Evolutionary conservation across 148 eudicot species (phyloP).

Genomic region (Suaeda aralocaspica): DNA sequence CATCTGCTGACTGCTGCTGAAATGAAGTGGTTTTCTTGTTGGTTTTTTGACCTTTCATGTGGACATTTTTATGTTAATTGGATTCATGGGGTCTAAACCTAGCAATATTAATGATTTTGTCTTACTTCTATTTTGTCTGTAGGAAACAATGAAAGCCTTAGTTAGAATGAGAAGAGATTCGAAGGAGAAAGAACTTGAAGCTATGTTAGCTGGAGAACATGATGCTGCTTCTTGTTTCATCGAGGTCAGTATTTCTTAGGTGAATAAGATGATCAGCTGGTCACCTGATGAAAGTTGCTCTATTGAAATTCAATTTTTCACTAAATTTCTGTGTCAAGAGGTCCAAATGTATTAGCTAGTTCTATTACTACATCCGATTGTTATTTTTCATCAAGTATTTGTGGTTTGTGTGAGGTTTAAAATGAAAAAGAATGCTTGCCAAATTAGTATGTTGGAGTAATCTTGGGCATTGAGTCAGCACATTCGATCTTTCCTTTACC

Average conservation of each 20-base stretch:
- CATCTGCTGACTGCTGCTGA: neutral
- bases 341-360: neutral
- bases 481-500: neutral
- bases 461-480: neutral
- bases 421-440: too few species aligned
- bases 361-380: neutral
- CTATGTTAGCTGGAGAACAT: conserved; percentile 81
- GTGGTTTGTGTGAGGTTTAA: neutral
- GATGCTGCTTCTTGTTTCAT: conserved; percentile 92
- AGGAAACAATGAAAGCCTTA: conserved; percentile 83
- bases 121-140: conserved; percentile 9
- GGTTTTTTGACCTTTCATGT: neutral
- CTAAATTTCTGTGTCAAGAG: neutral
- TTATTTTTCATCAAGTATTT: neutral
- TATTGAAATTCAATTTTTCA: neutral
- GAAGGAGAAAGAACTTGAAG: conserved; percentile 90
- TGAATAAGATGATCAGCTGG: neutral
- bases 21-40: neutral
- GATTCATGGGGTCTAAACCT: neutral
- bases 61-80: neutral
- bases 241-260: conserved; percentile 46
- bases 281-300: neutral
- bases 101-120: neutral
- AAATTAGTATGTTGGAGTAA: neutral
- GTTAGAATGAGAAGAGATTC: conserved; percentile 61